These are phyloP conservation scores for Cyanidium caldarium DNA, from an alignment of 23 red algal genomes.

Conservation along the genomic window DNA sequence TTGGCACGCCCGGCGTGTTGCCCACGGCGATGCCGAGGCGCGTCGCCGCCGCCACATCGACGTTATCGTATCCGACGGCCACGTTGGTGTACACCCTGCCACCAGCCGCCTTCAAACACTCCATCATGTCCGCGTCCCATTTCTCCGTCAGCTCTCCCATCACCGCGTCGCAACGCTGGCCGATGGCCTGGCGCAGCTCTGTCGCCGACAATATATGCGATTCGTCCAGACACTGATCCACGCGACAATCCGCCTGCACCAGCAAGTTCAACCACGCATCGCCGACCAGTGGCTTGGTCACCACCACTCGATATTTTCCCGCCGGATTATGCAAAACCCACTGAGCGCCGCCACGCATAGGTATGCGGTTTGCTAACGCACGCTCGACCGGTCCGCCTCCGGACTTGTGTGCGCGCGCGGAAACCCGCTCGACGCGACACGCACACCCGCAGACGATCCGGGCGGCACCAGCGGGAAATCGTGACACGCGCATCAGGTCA, in stretches of 20 bases:
- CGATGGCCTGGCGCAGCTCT: slow-evolving; percentile 5
- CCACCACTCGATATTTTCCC: slow-evolving; percentile 11
- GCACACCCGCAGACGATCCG: no score
- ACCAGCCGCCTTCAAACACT: no score
- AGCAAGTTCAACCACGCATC: slow-evolving; percentile 11
- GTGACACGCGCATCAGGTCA: no score
- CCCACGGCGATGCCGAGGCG: slow-evolving; percentile 15
- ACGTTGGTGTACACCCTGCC: slow-evolving; percentile 15
- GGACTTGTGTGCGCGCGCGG: no score
- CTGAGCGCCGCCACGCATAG: no score
- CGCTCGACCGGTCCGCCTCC: no score
- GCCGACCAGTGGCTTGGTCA: slow-evolving; percentile 12
- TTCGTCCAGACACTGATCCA: slow-evolving; percentile 10
- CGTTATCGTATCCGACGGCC: slow-evolving; percentile 17
- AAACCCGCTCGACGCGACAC: no score
- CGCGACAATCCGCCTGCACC: neutral
- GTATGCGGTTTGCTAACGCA: no score
- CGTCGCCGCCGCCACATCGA: slow-evolving; percentile 12
- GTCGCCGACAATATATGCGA: neutral
- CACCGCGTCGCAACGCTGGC: slow-evolving; percentile 9
- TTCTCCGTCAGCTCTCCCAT: slow-evolving; percentile 25
- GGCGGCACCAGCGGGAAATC: no score
- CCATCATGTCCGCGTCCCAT: no score
- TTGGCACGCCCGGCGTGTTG: slow-evolving; percentile 17
- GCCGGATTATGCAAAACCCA: slow-evolving; percentile 9